phyloP scores from a whole-genome alignment of 768 basidiomycete genomes.

The Lactarius hengduanensis region DNA sequence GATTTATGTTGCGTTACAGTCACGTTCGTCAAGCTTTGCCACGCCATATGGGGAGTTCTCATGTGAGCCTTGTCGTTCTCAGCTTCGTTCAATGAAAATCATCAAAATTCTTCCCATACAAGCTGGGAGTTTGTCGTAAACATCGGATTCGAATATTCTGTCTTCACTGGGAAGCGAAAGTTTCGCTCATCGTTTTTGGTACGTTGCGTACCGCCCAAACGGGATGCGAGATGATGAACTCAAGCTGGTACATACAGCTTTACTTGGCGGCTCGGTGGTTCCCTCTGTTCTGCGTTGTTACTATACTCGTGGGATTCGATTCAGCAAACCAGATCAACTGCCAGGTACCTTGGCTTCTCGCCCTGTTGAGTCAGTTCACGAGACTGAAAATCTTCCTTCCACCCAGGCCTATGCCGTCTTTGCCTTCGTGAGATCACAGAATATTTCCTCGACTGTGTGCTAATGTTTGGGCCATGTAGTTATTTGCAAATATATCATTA shows the following conservation, averaged over 20 bases:
- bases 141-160: not conserved
- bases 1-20: too few relatives aligned
- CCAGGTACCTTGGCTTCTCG: not conserved
- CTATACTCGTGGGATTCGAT: not conserved
- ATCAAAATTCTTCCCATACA: not conserved
- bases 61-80: too few relatives aligned
- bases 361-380: not conserved
- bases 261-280: not conserved
- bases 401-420: not conserved
- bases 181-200: not conserved
- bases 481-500: slow-evolving; percentile 1
- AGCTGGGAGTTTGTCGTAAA: not conserved
- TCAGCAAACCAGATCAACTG: not conserved
- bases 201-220: not conserved
- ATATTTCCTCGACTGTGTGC: not conserved
- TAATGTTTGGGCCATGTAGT: not conserved
- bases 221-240: not conserved
- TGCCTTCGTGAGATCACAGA: not conserved
- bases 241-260: not conserved
- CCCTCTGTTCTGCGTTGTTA: not conserved
- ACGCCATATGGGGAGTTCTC: too few relatives aligned
- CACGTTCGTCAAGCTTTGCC: too few relatives aligned
- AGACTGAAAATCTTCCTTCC: not conserved
- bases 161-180: not conserved
- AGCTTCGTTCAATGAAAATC: too few relatives aligned